Conservation (phyloP, 2,329 filamentous ascomycete species). For the Metarhizium album region DNA sequence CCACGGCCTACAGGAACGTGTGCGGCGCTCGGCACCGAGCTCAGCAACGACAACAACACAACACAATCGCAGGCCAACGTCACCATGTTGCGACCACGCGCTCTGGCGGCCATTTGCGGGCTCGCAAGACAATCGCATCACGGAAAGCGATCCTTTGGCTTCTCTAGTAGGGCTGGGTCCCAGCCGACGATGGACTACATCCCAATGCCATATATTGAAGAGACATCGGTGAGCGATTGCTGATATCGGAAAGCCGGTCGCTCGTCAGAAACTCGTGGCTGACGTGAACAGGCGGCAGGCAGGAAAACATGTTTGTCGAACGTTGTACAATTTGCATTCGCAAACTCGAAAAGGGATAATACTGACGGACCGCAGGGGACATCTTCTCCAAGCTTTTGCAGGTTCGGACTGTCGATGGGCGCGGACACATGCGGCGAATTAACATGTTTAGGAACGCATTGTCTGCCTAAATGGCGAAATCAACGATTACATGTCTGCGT, state of each 20-base stretch:
- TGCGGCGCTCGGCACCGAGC: neutral
- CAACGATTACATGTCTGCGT: constrained; percentile 83
- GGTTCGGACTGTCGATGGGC: constrained; percentile 19
- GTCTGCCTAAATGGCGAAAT: constrained; percentile 88
- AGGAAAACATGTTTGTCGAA: constrained; percentile 62
- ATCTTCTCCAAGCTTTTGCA: constrained; percentile 74
- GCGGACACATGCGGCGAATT: constrained; percentile 4
- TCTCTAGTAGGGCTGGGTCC: constrained; percentile 22
- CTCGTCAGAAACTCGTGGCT: constrained; percentile 10
- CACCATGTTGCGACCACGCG: constrained; percentile 21
- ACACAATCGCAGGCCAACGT: constrained; percentile 1
- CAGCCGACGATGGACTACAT: constrained; percentile 29
- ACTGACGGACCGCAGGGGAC: constrained; percentile 46
- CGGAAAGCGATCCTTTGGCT: constrained; percentile 32
- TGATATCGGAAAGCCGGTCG: neutral
- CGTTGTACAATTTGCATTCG: no score
- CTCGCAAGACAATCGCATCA: constrained; percentile 18
- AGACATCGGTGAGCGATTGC: constrained; percentile 27
- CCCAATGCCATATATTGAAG: constrained; percentile 48
- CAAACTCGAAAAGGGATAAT: neutral
- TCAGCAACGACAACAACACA: neutral
- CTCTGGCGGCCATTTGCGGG: constrained; percentile 20
- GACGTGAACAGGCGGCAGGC: constrained; percentile 51
- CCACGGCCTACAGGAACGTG: neutral
- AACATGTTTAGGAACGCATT: constrained; percentile 63